These are phyloP conservation scores for Euphorbia peplus DNA, from an alignment of 345 rosid genomes.

Conservation along the genomic window DNA sequence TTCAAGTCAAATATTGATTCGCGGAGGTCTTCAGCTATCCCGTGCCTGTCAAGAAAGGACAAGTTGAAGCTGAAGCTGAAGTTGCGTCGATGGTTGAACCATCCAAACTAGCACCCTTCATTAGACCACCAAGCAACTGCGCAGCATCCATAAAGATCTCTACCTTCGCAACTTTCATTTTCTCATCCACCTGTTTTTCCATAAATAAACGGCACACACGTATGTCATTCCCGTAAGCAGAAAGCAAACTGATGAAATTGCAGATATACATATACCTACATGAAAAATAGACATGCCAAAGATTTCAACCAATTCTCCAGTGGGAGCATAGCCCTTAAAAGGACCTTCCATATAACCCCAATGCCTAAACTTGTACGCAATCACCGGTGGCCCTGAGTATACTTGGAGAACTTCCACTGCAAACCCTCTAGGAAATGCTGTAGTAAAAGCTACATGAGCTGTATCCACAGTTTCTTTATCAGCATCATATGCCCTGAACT, in stretches of 20 bases:
- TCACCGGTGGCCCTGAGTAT: constrained; percentile 51
- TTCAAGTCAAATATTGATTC: neutral
- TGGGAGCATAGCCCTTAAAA: constrained; percentile 57
- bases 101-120: constrained; percentile 31
- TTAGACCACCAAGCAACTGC: constrained; percentile 57
- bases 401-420: constrained; percentile 60
- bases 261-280: constrained; percentile 15
- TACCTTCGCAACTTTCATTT: constrained; percentile 47
- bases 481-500: constrained; percentile 32
- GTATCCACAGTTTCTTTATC: constrained; percentile 33
- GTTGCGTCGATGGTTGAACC: constrained; percentile 12
- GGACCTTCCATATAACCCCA: constrained; percentile 78
- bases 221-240: too few species aligned
- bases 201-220: neutral
- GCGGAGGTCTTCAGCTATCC: constrained; percentile 14
- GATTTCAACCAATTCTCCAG: constrained; percentile 45
- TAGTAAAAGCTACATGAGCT: constrained; percentile 40
- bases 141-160: constrained; percentile 53
- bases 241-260: neutral
- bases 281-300: constrained; percentile 39
- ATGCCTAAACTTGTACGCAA: constrained; percentile 68
- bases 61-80: constrained; percentile 23
- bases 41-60: constrained; percentile 49
- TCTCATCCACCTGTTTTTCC: constrained; percentile 38
- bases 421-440: constrained; percentile 56